Evolutionary conservation across 768 basidiomycete species (phyloP).

Genomic region (Lentinula raphanica): DNA sequence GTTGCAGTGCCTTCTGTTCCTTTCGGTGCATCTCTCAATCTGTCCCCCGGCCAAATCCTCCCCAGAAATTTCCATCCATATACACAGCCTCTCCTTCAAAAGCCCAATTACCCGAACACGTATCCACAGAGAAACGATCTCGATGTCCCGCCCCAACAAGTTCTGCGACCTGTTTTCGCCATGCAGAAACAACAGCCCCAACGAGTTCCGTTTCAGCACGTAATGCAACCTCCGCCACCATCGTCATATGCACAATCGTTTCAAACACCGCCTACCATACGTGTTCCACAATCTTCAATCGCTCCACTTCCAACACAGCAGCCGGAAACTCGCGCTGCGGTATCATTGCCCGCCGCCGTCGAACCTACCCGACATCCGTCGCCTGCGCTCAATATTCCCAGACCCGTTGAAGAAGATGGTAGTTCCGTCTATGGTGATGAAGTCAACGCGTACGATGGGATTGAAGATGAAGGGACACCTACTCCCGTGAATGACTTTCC

Average conservation of each 20-base stretch:
- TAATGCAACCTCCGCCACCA: neutral
- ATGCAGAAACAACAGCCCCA: neutral
- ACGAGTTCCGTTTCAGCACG: neutral
- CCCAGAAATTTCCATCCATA: constrained; percentile 30
- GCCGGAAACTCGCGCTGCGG: neutral
- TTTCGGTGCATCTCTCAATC: constrained; percentile 40
- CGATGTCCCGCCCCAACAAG: neutral
- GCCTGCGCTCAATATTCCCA: neutral
- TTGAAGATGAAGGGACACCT: neutral
- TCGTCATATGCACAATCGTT: neutral
- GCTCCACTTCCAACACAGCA: neutral
- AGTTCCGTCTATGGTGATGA: constrained; percentile 1
- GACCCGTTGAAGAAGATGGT: neutral
- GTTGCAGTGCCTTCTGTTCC: constrained; percentile 1
- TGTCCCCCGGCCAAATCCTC: constrained; percentile 53
- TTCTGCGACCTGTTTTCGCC: neutral
- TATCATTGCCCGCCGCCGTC: neutral
- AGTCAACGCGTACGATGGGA: constrained; percentile 1
- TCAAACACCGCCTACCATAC: neutral
- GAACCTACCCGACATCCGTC: neutral
- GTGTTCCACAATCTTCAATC: neutral
- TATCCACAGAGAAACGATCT: neutral
- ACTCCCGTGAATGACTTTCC: no score
- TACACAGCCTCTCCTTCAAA: neutral
- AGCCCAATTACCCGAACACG: neutral